phyloP scores from a whole-genome alignment of 2,329 filamentous ascomycete genomes.

The Coleophoma crateriformis region DNA sequence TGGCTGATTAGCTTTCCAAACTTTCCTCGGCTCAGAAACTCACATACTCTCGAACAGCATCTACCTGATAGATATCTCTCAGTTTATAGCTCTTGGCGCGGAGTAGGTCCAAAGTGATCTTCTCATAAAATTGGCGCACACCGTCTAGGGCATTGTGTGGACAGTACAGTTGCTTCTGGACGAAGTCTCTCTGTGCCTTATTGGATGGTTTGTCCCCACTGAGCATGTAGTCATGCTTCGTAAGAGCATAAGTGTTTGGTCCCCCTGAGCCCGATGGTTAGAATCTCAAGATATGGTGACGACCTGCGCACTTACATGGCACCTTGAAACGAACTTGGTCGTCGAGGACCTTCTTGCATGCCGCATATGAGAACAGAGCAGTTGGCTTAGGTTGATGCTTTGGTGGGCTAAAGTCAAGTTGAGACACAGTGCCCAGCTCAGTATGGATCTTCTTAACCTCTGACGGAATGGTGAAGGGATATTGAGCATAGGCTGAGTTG shows the following conservation, averaged over 20 bases:
- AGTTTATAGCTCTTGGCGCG: slow-evolving; percentile 58
- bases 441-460: slow-evolving; percentile 68
- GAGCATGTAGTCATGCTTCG: slow-evolving; percentile 47
- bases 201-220: slow-evolving; percentile 44
- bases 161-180: slow-evolving; percentile 50
- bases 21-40: neutral
- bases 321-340: slow-evolving; percentile 22
- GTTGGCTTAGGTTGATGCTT: slow-evolving; percentile 6
- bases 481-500: slow-evolving; percentile 73
- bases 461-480: slow-evolving; percentile 52
- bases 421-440: slow-evolving; percentile 37
- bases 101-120: slow-evolving; percentile 55
- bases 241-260: slow-evolving; percentile 17
- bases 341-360: slow-evolving; percentile 18
- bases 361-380: slow-evolving; percentile 19
- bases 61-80: slow-evolving; percentile 42
- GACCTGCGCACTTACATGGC: slow-evolving; percentile 15
- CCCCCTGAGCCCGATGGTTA: slow-evolving; percentile 12
- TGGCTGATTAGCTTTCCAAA: slow-evolving; percentile 17
- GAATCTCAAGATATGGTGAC: neutral
- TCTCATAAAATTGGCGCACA: slow-evolving; percentile 61
- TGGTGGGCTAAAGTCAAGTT: slow-evolving; percentile 21
- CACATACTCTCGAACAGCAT: slow-evolving; percentile 50
- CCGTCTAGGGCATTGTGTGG: slow-evolving; percentile 53
- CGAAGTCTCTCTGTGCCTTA: slow-evolving; percentile 42